Conservation (phyloP, 352 stramenopile genomes). For the Pythium insidiosum region DNA sequence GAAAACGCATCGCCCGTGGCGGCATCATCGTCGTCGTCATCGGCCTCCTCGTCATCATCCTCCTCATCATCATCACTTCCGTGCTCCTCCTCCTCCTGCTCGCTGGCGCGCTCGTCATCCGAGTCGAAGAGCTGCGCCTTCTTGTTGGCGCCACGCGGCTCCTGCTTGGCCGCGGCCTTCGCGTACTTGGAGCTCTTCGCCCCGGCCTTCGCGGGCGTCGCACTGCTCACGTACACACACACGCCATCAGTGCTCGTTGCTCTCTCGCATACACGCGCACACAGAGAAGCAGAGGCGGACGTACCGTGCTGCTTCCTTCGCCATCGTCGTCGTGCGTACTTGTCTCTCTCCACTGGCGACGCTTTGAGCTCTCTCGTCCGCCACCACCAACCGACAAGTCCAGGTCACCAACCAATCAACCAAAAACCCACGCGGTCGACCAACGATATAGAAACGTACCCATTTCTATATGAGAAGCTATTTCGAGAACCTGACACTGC, state of each 20-base stretch:
- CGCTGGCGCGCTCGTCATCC: slow-evolving; percentile 44
- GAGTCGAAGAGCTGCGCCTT: slow-evolving; percentile 64
- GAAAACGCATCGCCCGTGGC: slow-evolving; percentile 54
- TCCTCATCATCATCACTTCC: slow-evolving; percentile 37
- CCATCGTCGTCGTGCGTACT: no score
- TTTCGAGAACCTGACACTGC: neutral
- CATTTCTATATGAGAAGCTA: neutral
- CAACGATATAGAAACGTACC: neutral
- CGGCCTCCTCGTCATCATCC: slow-evolving; percentile 40
- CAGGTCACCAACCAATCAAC: no score
- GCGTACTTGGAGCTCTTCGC: slow-evolving; percentile 54
- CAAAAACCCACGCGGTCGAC: no score
- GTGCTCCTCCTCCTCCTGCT: slow-evolving; percentile 29
- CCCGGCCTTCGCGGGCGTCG: slow-evolving; percentile 11
- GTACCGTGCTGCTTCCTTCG: no score
- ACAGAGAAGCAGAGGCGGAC: no score
- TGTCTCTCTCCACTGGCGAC: no score
- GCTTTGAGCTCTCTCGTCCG: no score
- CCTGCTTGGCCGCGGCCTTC: slow-evolving; percentile 72
- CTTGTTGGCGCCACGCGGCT: slow-evolving; percentile 30
- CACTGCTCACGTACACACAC: no score
- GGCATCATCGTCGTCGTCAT: slow-evolving; percentile 29
- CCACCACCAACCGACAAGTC: no score
- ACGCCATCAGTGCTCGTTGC: no score
- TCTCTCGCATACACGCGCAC: no score